Percentiles rank a stretch among this genome's conserved stretches.
Conservation (phyloP, 2,329 filamentous ascomycete species). For the Delphinella strobiligena region DNA sequence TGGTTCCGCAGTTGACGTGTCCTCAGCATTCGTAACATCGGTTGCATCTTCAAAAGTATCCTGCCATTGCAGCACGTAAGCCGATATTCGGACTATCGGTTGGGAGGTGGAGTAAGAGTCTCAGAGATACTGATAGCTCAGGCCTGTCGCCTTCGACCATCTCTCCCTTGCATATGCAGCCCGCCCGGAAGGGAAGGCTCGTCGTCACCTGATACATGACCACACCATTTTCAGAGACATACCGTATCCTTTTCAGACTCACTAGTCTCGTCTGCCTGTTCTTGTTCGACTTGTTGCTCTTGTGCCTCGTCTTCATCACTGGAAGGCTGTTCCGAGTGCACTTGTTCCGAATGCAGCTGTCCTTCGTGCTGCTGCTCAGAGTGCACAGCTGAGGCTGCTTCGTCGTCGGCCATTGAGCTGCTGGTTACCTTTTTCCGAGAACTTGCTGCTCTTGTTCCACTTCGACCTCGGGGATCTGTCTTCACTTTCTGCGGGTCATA, state of each 20-base stretch:
- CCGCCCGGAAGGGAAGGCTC: too few relatives aligned
- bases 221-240: not conserved
- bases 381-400: too few relatives aligned
- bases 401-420: not conserved
- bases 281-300: not conserved
- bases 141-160: too few relatives aligned
- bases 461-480: not conserved
- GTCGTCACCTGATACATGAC: constrained; percentile 2
- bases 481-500: not conserved
- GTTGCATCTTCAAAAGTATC: constrained; percentile 76
- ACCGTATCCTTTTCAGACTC: constrained; percentile 7
- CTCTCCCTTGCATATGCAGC: not conserved
- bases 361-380: too few relatives aligned
- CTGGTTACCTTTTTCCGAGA: too few relatives aligned
- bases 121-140: too few relatives aligned
- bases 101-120: not conserved
- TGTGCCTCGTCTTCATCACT: too few relatives aligned
- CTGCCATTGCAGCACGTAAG: constrained; percentile 28
- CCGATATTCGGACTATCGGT: not conserved
- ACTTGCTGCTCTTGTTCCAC: not conserved
- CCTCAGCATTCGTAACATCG: constrained; percentile 35
- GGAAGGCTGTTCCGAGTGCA: too few relatives aligned
- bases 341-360: too few relatives aligned
- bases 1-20: constrained; percentile 11
- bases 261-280: constrained; percentile 1